These are phyloP conservation scores for Saprolegnia diclina DNA, from an alignment of 352 stramenopile species.

Conservation along the genomic window DNA sequence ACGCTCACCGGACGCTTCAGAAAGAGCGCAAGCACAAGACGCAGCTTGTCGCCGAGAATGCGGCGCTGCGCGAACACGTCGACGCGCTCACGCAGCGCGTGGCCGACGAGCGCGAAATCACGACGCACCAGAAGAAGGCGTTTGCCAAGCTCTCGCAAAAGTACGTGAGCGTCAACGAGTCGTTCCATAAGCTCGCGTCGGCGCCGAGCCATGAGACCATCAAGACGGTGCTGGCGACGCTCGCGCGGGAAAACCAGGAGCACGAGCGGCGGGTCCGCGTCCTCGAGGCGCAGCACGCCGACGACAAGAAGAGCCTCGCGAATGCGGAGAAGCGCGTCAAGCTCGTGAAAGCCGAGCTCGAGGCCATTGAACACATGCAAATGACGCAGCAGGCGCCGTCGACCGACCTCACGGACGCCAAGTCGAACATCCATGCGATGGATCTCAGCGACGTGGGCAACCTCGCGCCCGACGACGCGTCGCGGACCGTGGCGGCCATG, in stretches of 20 bases:
- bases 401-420: slow-evolving; percentile 30
- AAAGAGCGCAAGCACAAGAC: slow-evolving; percentile 33
- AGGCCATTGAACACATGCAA: slow-evolving; percentile 67
- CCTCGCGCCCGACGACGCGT: slow-evolving; percentile 29
- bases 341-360: slow-evolving; percentile 56
- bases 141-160: slow-evolving; percentile 61
- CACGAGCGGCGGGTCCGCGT: slow-evolving; percentile 53
- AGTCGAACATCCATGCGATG: slow-evolving; percentile 23
- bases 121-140: slow-evolving; percentile 48
- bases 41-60: slow-evolving; percentile 37
- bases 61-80: slow-evolving; percentile 37
- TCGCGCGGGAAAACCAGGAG: slow-evolving; percentile 67
- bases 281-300: slow-evolving; percentile 47
- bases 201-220: slow-evolving; percentile 25
- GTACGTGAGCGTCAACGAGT: slow-evolving; percentile 49
- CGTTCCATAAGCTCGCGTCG: slow-evolving; percentile 46
- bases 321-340: slow-evolving; percentile 71
- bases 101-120: slow-evolving; percentile 41
- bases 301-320: slow-evolving; percentile 48
- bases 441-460: slow-evolving; percentile 23
- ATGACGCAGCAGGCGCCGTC: slow-evolving; percentile 35
- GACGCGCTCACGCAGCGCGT: slow-evolving; percentile 36
- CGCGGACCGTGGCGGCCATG: slow-evolving; percentile 28
- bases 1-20: slow-evolving; percentile 35
- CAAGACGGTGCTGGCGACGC: slow-evolving; percentile 47